Evolutionary conservation across 306 rosid genomes (phyloP).

Genomic region (Cicer cuneatum): DNA sequence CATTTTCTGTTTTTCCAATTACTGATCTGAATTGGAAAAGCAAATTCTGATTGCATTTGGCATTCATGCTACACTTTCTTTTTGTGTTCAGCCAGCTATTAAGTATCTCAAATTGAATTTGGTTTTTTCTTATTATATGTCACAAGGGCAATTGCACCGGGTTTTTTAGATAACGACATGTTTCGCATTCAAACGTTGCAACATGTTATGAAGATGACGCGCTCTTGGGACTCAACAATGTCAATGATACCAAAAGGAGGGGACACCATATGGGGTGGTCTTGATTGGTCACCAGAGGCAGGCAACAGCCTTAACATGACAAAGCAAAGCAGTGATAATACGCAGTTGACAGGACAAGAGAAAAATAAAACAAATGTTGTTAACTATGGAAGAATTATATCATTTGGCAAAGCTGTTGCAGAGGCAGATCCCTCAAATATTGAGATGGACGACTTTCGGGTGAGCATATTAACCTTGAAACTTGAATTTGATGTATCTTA

Average conservation of each 20-base stretch:
- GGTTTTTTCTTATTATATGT: conserved; percentile 39
- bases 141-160: conserved; percentile 79
- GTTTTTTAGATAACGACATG: conserved; percentile 76
- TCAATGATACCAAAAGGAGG: conserved; percentile 95
- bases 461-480: conserved; percentile 44
- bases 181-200: conserved; percentile 84
- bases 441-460: conserved; percentile 67
- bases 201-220: conserved; percentile 83
- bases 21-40: conserved; percentile 31
- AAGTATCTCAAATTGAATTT: conserved; percentile 31
- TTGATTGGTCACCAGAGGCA: conserved; percentile 92
- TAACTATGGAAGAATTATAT: conserved; percentile 76
- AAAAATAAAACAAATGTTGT: conserved; percentile 47
- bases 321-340: conserved; percentile 49
- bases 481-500: conserved; percentile 12
- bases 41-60: conserved; percentile 14
- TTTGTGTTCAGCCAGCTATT: conserved; percentile 13
- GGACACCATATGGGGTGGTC: conserved; percentile 83
- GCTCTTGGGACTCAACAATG: conserved; percentile 92
- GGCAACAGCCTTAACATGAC: conserved; percentile 51
- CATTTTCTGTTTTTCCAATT: conserved; percentile 12
- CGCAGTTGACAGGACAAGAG: conserved; percentile 44
- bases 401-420: conserved; percentile 76
- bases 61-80: neutral
- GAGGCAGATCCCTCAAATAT: conserved; percentile 69